phyloP scores from a whole-genome alignment of 202 grass and related monocot species.

The Panicum virgatum region DNA sequence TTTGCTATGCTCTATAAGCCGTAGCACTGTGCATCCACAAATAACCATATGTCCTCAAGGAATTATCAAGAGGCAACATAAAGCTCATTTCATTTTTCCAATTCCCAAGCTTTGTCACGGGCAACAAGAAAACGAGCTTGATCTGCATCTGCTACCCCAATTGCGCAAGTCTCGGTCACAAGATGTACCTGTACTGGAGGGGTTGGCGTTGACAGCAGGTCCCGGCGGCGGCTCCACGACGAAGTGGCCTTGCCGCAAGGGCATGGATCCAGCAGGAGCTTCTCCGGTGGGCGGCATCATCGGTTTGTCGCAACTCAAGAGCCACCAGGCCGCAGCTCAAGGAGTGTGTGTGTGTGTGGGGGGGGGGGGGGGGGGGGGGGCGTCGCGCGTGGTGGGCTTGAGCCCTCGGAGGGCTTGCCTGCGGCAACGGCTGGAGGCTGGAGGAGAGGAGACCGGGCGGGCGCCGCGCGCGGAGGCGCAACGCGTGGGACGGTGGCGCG shows the following conservation, averaged over 20 bases:
- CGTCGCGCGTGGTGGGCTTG: neutral
- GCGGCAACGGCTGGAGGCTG: neutral
- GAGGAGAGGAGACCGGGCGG: neutral
- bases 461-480: neutral
- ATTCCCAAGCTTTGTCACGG: neutral
- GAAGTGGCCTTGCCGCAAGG: neutral
- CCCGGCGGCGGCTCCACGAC: neutral
- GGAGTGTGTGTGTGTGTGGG: no score
- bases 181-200: neutral
- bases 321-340: neutral
- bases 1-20: neutral
- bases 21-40: neutral
- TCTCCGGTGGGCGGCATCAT: neutral
- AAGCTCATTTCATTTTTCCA: neutral
- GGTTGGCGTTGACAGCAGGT: neutral
- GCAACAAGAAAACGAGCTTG: neutral
- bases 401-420: neutral
- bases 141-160: neutral
- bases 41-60: neutral
- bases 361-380: no score
- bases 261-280: neutral
- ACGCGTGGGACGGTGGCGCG: neutral
- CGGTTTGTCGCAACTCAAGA: neutral
- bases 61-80: neutral
- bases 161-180: neutral